Evolutionary conservation across 2,329 filamentous ascomycete species (phyloP), one percentile per base, ranked within the genome.

Genomic region (Diaporthe vexans): DNA sequence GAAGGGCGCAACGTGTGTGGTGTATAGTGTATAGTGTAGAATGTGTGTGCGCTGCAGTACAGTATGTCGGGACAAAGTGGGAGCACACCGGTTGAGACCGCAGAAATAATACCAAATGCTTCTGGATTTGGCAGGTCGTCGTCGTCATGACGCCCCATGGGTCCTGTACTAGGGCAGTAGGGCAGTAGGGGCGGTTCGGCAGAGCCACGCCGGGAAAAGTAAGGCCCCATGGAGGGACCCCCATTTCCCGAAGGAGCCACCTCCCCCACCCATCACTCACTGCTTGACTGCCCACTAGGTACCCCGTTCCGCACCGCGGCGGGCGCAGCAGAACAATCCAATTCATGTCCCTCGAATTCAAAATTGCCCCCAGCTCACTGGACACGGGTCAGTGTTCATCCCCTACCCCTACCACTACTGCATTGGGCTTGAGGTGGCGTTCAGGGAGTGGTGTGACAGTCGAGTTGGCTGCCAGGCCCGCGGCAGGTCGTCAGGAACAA

Each of bases 291-390:
- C 40, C 58, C 29, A 24, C 37, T 26, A 37, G 19, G 15, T 46
- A 46, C 46, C 19, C 13, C 11, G 37, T 10, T 37, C 10, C 37
- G 37, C 13, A 37, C 37, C 13, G 37, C 13, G 13, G 37, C 37
- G 11, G 10, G 37, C 10, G 43, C 43, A 48, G 29, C 21, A 35
- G 43, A 33, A 24, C 61, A 52, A 10, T 52, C n/a, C 58, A 46
- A 29, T 61, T 61, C 58, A 33, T 46, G 10, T 24, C 1, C 59
- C 11, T 37, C 37, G 26, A 21, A 61, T 71, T 61, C 54, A 73
- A 52, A 75, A 69, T 70, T 37, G 33, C 11, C 11, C 21, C 61
- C 68, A 57, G 54, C 73, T 73, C 63, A 75, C 61, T 73, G 74
- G 71, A 57, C 58, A 57, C 58, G 29, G 56, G 43, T 26, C 40